These are phyloP conservation scores for Boletellus deceptivus DNA, from an alignment of 1,284 basidiomycete genomes.

Conservation along the genomic window DNA sequence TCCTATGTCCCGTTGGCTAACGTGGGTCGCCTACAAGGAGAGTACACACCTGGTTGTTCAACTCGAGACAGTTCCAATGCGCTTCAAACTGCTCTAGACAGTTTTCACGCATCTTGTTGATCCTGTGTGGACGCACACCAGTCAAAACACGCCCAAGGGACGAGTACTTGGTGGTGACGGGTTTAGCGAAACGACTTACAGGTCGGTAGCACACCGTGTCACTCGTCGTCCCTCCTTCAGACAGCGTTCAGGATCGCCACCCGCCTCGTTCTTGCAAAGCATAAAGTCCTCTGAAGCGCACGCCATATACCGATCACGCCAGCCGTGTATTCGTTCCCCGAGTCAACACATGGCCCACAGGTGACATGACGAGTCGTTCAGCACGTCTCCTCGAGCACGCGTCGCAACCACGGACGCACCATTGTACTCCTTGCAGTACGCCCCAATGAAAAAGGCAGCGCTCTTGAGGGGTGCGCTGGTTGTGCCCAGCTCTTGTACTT, in stretches of 20 bases:
- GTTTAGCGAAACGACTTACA: conserved; percentile 60
- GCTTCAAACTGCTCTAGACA: conserved; percentile 87
- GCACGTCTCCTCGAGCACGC: not conserved
- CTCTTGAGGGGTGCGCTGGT: conserved; percentile 96
- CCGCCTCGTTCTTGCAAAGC: conserved; percentile 94
- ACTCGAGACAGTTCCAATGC: conserved; percentile 95
- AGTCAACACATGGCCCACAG: not conserved
- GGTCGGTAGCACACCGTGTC: conserved; percentile 90
- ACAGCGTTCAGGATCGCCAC: conserved; percentile 85
- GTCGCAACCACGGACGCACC: conserved; percentile 52
- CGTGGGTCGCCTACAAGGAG: not conserved
- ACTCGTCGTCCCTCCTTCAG: conserved; percentile 95
- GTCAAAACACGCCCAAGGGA: not conserved
- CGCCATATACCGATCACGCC: not conserved
- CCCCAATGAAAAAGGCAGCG: conserved; percentile 96
- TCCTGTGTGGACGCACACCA: conserved; percentile 47
- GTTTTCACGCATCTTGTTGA: conserved; percentile 90
- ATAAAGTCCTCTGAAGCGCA: conserved; percentile 89
- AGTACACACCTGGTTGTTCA: conserved; percentile 83
- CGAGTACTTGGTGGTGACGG: not conserved
- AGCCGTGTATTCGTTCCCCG: not conserved
- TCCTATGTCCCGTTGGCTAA: conserved; percentile 44
- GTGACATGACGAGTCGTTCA: not conserved
- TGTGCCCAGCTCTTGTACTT: conserved; percentile 87
- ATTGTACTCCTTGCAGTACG: conserved; percentile 95